Evolutionary conservation across 176 grass and related monocot genomes (phyloP).

Genomic region (Oryza officinalis): DNA sequence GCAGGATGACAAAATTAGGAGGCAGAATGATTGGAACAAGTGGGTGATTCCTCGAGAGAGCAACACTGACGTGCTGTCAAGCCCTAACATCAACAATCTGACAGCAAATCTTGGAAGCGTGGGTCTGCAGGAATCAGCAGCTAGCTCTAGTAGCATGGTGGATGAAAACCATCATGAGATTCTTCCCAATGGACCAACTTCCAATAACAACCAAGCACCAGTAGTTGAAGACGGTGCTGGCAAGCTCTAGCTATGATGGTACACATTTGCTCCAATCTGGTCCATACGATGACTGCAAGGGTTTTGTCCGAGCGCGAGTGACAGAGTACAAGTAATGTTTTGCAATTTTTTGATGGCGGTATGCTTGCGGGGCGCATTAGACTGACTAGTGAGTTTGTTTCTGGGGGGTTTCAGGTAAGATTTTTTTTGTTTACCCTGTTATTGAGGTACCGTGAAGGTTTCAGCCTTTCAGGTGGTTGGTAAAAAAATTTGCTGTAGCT

Average conservation of each 20-base stretch:
- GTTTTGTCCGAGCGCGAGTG: constrained; percentile 46
- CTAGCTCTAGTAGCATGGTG: constrained; percentile 10
- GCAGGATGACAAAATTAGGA: constrained; percentile 63
- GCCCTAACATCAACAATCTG: constrained; percentile 37
- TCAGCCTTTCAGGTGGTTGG: constrained; percentile 14
- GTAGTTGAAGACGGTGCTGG: constrained; percentile 29
- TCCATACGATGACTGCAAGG: constrained; percentile 49
- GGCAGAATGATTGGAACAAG: constrained; percentile 52
- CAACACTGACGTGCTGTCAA: constrained; percentile 26
- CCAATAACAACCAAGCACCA: constrained; percentile 29
- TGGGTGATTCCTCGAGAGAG: constrained; percentile 50
- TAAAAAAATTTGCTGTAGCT: not conserved
- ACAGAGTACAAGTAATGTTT: constrained; percentile 31
- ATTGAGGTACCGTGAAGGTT: constrained; percentile 28
- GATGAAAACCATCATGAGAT: constrained; percentile 17
- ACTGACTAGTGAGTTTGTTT: constrained; percentile 41
- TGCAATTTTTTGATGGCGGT: constrained; percentile 38
- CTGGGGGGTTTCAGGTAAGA: constrained; percentile 30
- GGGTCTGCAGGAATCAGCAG: constrained; percentile 26
- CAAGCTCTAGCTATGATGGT: not conserved
- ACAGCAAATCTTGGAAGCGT: constrained; percentile 38
- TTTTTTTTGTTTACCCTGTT: constrained; percentile 31
- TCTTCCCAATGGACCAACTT: constrained; percentile 43
- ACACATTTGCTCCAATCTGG: not conserved
- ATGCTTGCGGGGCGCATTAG: constrained; percentile 32